Conservation (phyloP, 495 filamentous ascomycete species). For the Hypoxylon perforatum region DNA sequence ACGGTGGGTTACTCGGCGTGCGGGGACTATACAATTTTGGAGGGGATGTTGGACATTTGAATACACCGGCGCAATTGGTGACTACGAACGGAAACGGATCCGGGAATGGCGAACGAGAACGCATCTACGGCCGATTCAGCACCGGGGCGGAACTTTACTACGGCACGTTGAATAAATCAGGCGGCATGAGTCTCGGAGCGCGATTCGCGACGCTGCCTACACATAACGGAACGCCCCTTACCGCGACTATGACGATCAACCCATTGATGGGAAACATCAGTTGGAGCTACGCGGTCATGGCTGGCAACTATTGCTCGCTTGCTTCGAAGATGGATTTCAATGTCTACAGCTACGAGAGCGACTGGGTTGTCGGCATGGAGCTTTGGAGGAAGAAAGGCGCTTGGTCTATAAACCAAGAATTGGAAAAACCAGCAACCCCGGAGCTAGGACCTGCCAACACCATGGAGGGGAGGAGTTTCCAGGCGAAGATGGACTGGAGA, state of each 20-base stretch:
- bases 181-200: slow-evolving; percentile 80
- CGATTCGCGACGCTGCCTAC: slow-evolving; percentile 92
- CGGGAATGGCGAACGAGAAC: slow-evolving; percentile 53
- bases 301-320: slow-evolving; percentile 80
- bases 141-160: slow-evolving; percentile 96
- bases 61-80: slow-evolving; percentile 31
- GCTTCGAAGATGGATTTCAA: slow-evolving; percentile 96
- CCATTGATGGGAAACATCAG: slow-evolving; percentile 93
- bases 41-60: slow-evolving; percentile 69
- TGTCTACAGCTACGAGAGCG: slow-evolving; percentile 97
- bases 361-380: slow-evolving; percentile 88
- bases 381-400: slow-evolving; percentile 74
- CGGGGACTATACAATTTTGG: slow-evolving; percentile 96
- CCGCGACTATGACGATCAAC: slow-evolving; percentile 89
- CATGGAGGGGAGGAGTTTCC: slow-evolving; percentile 56
- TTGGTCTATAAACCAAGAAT: slow-evolving; percentile 54
- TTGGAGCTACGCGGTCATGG: slow-evolving; percentile 88
- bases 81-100: slow-evolving; percentile 29
- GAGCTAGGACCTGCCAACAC: slow-evolving; percentile 20
- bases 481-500: slow-evolving; percentile 65
- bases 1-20: slow-evolving; percentile 87
- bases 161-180: slow-evolving; percentile 87
- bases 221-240: slow-evolving; percentile 86
- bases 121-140: slow-evolving; percentile 74
- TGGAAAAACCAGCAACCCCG: slow-evolving; percentile 37